Evolutionary conservation across 257 asterid genomes (phyloP).

Genomic region (Agastache rugosa): DNA sequence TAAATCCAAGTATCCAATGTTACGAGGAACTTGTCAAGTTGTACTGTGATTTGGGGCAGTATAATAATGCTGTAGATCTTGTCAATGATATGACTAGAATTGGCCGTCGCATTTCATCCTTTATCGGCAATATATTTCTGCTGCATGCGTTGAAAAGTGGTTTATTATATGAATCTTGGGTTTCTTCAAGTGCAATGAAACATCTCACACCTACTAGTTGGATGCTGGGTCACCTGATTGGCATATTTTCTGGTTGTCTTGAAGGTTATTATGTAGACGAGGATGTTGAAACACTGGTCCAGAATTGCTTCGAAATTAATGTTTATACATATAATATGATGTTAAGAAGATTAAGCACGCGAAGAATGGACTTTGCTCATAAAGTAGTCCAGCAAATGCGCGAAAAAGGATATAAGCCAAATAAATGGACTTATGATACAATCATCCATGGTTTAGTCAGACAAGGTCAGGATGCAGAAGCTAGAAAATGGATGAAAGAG

Average conservation of each 20-base stretch:
- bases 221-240: constrained; percentile 67
- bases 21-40: constrained; percentile 78
- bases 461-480: constrained; percentile 65
- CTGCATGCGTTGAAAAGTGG: constrained; percentile 59
- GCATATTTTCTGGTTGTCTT: constrained; percentile 61
- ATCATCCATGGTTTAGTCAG: constrained; percentile 60
- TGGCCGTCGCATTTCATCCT: constrained; percentile 72
- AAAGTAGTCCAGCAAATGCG: constrained; percentile 47
- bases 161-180: constrained; percentile 55
- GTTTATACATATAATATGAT: constrained; percentile 72
- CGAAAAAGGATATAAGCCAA: constrained; percentile 68
- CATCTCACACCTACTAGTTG: constrained; percentile 49
- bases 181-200: constrained; percentile 37
- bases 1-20: constrained; percentile 66
- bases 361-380: constrained; percentile 51
- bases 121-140: constrained; percentile 78
- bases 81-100: constrained; percentile 61
- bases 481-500: constrained; percentile 59
- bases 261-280: constrained; percentile 45
- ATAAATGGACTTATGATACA: constrained; percentile 69
- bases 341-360: constrained; percentile 60
- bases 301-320: constrained; percentile 60
- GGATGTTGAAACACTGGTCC: constrained; percentile 57
- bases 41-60: constrained; percentile 52
- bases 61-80: constrained; percentile 52